Percentiles rank a stretch among this genome's conserved stretches.
Conservation (phyloP, 2,329 filamentous ascomycete species). For the Aschersonia sp. region DNA sequence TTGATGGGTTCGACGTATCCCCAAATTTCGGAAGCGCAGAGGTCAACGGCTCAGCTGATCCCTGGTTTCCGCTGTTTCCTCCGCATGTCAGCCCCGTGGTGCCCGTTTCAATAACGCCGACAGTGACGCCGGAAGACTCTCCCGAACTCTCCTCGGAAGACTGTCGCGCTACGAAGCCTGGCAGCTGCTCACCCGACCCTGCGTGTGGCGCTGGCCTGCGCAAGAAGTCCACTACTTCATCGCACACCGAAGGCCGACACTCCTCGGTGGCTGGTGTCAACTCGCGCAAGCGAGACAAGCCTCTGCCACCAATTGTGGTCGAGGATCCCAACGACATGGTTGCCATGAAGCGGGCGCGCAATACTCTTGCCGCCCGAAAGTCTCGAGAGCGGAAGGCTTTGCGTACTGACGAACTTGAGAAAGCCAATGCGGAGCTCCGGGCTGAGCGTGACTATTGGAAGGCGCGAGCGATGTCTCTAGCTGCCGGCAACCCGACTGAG, state of each 20-base stretch:
- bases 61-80: conserved; percentile 66
- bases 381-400: conserved; percentile 77
- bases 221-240: conserved; percentile 33
- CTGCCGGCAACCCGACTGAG: background rate
- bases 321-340: conserved; percentile 58
- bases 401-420: conserved; percentile 60
- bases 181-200: conserved; percentile 17
- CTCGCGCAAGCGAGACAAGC: conserved; percentile 65
- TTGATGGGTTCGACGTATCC: conserved; percentile 36
- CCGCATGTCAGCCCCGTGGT: conserved; percentile 19
- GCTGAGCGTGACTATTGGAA: conserved; percentile 54
- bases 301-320: conserved; percentile 62
- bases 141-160: conserved; percentile 15
- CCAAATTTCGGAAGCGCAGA: conserved; percentile 56
- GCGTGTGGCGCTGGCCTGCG: conserved; percentile 22
- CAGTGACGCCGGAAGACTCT: conserved; percentile 21
- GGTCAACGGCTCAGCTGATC: conserved; percentile 32
- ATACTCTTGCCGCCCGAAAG: conserved; percentile 86
- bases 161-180: too few species aligned
- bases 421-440: conserved; percentile 54
- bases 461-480: conserved; percentile 31
- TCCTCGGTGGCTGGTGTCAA: conserved; percentile 57
- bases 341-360: conserved; percentile 87
- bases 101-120: conserved; percentile 9
- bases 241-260: conserved; percentile 36